Conservation (phyloP, 2,329 filamentous ascomycete genomes). For the Teratosphaeria destructans region DNA sequence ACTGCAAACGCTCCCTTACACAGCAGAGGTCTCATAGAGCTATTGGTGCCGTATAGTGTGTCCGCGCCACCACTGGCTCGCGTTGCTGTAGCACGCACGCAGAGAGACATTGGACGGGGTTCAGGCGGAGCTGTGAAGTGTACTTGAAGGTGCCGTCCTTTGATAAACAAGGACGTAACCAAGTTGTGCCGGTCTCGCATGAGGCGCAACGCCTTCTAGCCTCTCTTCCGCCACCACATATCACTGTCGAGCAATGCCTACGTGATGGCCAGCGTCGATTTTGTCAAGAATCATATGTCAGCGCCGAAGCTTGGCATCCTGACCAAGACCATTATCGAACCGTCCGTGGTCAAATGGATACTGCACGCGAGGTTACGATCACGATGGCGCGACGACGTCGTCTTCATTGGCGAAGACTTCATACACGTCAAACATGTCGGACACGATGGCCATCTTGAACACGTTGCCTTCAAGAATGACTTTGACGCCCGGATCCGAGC, state of each 20-base stretch:
- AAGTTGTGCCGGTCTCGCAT: background rate
- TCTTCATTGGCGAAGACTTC: conserved; percentile 73
- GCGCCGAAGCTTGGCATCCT: conserved; percentile 55
- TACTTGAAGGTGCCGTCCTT: background rate
- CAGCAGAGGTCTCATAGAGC: background rate
- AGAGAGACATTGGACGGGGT: background rate
- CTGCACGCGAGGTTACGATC: conserved; percentile 70
- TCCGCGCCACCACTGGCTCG: background rate
- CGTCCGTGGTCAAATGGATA: conserved; percentile 65
- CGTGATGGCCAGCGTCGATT: background rate
- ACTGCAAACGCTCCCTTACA: background rate
- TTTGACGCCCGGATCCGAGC: conserved; percentile 72
- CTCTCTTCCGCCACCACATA: background rate
- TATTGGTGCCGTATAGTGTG: background rate
- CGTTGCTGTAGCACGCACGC: background rate
- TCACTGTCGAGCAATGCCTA: background rate
- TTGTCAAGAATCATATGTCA: background rate
- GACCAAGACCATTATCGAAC: conserved; percentile 66
- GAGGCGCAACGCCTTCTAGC: background rate
- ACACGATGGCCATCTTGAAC: conserved; percentile 57
- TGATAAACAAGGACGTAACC: background rate
- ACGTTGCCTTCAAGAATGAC: conserved; percentile 67
- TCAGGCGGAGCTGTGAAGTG: background rate
- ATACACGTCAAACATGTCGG: conserved; percentile 63
- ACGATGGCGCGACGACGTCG: conserved; percentile 63